Percentiles rank a stretch among this genome's conserved stretches.
These are phyloP conservation scores for Hygrophorus pudorinus DNA, from an alignment of 768 basidiomycete genomes.

Conservation along the genomic window DNA sequence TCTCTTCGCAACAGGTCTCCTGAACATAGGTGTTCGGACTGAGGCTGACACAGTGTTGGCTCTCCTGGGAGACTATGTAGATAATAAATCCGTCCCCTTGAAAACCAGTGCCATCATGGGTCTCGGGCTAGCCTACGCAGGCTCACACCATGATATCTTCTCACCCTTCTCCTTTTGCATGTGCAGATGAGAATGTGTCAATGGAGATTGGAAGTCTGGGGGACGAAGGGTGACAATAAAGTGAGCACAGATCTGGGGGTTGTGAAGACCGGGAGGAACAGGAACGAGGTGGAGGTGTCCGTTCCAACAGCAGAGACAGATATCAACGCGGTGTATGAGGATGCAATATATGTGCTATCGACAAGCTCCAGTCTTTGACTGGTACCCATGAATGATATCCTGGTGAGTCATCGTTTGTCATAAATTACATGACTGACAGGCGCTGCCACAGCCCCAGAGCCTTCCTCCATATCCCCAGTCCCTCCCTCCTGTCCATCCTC, in stretches of 20 bases:
- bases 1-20: no score
- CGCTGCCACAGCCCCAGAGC: constrained; percentile 39
- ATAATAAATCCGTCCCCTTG: no score
- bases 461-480: constrained; percentile 53
- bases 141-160: no score
- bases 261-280: constrained; percentile 53
- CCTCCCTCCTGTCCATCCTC: constrained; percentile 56
- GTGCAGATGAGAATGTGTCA: no score
- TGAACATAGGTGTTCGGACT: no score
- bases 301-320: constrained; percentile 85
- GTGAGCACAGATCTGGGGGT: constrained; percentile 78
- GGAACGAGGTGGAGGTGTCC: constrained; percentile 78
- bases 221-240: constrained; percentile 92
- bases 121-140: no score
- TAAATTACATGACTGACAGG: background rate
- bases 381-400: constrained; percentile 76
- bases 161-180: no score
- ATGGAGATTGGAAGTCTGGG: no score
- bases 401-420: constrained; percentile 41
- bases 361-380: constrained; percentile 64
- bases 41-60: no score
- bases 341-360: constrained; percentile 74
- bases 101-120: no score
- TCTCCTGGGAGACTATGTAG: no score
- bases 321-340: constrained; percentile 83